Percentiles rank a stretch among this genome's conserved stretches.
These are phyloP conservation scores for Vanrija sp. DNA, from an alignment of 1,284 basidiomycete genomes.

Conservation along the genomic window DNA sequence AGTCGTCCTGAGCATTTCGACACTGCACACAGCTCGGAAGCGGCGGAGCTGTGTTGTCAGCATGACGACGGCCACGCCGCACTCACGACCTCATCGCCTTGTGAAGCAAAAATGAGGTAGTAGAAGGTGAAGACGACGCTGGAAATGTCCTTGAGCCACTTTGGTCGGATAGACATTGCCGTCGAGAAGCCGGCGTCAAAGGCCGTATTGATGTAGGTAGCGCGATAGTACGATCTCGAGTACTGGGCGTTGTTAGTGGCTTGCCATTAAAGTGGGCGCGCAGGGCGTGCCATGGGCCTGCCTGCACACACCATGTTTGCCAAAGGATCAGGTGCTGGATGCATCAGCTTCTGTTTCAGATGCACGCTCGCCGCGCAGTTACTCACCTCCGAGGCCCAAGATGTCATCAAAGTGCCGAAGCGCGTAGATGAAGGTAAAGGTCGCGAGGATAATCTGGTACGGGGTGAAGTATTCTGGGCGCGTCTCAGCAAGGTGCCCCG, in stretches of 20 bases:
- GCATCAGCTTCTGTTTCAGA: background rate
- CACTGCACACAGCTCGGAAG: conserved; percentile 85
- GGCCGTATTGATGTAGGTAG: conserved; percentile 91
- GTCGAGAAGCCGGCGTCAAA: conserved; percentile 97
- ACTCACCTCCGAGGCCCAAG: conserved; percentile 72
- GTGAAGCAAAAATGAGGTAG: conserved; percentile 89
- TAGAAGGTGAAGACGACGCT: conserved; percentile 81
- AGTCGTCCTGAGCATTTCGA: conserved; percentile 89
- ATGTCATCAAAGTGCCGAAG: conserved; percentile 82
- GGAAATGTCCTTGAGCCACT: conserved; percentile 82
- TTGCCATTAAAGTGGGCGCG: too few relatives aligned
- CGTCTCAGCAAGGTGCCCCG: conserved; percentile 5
- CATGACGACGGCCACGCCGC: background rate
- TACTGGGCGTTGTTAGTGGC: conserved; percentile 57
- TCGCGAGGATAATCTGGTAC: conserved; percentile 86
- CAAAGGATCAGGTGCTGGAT: conserved; percentile 83
- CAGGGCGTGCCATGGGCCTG: background rate
- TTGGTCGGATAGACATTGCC: conserved; percentile 86
- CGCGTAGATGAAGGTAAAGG: conserved; percentile 79
- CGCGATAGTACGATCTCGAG: conserved; percentile 87
- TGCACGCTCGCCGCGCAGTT: background rate
- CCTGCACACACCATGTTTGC: conserved; percentile 66
- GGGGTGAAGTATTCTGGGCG: conserved; percentile 76
- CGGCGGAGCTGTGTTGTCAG: conserved; percentile 64
- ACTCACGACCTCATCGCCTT: conserved; percentile 86